Evolutionary conservation across 768 basidiomycete genomes (phyloP).

Genomic region (Baorangia bicolor): DNA sequence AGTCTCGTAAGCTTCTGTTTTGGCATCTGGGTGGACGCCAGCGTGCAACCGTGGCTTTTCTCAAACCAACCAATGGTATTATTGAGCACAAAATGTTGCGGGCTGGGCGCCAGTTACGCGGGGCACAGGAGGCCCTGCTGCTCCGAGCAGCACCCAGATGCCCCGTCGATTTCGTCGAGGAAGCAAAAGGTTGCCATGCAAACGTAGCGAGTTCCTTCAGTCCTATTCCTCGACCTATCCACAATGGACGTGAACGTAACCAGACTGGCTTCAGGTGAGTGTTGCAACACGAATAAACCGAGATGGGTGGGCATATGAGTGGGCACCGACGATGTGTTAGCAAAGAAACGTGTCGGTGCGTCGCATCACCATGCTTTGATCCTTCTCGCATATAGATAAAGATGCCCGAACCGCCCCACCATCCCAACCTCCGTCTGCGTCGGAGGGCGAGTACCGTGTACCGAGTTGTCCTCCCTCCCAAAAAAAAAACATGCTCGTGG

Average conservation of each 20-base stretch:
- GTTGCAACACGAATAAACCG: too few species aligned
- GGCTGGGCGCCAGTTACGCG: neutral
- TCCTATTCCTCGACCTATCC: too few species aligned
- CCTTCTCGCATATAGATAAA: neutral
- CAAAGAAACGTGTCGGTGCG: neutral
- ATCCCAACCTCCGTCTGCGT: too few species aligned
- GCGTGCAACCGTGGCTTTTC: too few species aligned
- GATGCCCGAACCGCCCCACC: neutral
- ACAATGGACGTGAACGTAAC: too few species aligned
- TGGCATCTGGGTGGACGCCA: neutral
- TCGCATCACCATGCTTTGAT: neutral
- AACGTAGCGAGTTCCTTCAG: too few species aligned
- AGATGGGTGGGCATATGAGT: neutral
- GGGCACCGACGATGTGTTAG: neutral
- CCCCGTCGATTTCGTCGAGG: neutral
- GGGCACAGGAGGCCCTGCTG: neutral
- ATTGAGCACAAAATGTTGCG: neutral
- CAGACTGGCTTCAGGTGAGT: too few species aligned
- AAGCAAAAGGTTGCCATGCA: too few species aligned
- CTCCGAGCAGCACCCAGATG: neutral
- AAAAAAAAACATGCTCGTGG: too few species aligned
- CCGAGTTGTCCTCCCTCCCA: too few species aligned
- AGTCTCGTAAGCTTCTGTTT: neutral
- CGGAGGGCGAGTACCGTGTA: neutral
- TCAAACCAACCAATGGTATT: neutral